phyloP scores from a whole-genome alignment of 306 rosid genomes.

The Corylus avellana region DNA sequence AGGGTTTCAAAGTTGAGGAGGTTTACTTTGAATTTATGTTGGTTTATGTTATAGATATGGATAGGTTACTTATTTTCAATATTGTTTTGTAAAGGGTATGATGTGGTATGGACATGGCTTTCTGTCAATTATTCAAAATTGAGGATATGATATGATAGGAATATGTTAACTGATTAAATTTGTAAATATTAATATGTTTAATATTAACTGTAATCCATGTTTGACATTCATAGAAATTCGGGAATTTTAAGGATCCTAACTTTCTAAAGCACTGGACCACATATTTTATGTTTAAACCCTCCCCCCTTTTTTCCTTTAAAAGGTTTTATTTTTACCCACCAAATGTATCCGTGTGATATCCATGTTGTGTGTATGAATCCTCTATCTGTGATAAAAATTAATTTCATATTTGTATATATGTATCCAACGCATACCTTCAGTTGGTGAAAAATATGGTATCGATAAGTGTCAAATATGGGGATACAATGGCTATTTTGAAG shows the following conservation, averaged over 20 bases:
- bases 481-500: not conserved
- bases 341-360: too few species aligned
- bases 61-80: too few species aligned
- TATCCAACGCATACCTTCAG: not conserved
- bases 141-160: too few species aligned
- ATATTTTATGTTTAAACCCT: too few species aligned
- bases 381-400: not conserved
- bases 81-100: too few species aligned
- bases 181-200: not conserved
- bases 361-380: not conserved
- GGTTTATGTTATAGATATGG: not conserved
- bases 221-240: not conserved
- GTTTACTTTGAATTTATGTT: not conserved
- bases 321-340: too few species aligned
- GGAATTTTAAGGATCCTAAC: not conserved
- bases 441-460: not conserved
- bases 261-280: not conserved
- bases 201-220: not conserved
- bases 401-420: not conserved
- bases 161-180: too few species aligned
- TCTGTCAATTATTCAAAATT: too few species aligned
- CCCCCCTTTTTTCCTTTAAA: too few species aligned
- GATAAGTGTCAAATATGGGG: not conserved
- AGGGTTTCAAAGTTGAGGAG: not conserved
- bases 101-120: too few species aligned